Evolutionary conservation across 2,329 filamentous ascomycete species (phyloP), one percentile per base, ranked within the genome.

Genomic region (Phialemoniopsis sp.): DNA sequence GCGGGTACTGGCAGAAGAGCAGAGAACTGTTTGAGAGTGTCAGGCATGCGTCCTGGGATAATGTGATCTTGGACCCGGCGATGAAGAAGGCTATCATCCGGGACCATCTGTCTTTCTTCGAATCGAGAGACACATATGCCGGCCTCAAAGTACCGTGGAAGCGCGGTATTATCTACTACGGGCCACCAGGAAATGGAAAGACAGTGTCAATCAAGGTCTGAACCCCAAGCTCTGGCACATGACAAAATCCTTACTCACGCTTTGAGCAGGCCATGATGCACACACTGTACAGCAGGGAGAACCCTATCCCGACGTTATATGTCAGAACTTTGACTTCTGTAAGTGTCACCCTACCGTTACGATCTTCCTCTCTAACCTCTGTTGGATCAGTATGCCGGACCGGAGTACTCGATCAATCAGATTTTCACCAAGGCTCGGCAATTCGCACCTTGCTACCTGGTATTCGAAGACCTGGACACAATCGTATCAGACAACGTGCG

Each of bases 381-480:
- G 9, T 26, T 32, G 14, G 43, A 18, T 2, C 53, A 69, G 52
- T 81, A 58, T 41, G 52, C 49, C 8, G 81, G 80, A 0, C 79
- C 80, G 0, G 78, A 85, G 58, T 69, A 52, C 18, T 61, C 67
- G 15, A 72, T 83, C 40, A 58, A 61, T 16, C 40, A 59, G 14
- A 76, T 83, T 38, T 83, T 84, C 51, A 39, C 43, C 15, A 78
- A 77, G 45, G 83, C 83, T 1, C 66, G 83, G 16, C 64, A 74
- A 46, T 71, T 74, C 44, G 78, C 83, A 0, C 83, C 83, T 0
- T 87, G 82, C 60, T 76, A 85, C 44, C 71, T 87, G 4, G 77
- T 87, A 31, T 83, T 87, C 42, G 84, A 87, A 55, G 84, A 87
- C 46, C 69, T 87, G 5, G 84, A 87, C 54, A 80, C 75, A 8